phyloP scores from a whole-genome alignment of 192 early-diverging fungal species.

The Gonapodya prolifera region DNA sequence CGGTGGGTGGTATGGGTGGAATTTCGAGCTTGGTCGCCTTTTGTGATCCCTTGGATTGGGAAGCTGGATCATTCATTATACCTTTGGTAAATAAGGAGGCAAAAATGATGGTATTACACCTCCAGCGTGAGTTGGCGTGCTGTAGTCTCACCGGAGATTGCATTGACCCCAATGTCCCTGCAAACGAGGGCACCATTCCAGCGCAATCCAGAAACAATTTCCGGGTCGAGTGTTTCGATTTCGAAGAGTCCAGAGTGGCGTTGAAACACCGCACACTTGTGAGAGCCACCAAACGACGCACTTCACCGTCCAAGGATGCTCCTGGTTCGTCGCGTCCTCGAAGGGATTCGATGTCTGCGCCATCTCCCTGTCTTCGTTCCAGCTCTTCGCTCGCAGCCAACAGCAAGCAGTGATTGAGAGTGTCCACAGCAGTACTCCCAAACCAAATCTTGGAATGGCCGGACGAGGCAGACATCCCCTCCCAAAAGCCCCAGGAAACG shows the following conservation, averaged over 20 bases:
- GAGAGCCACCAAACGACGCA: too few relatives aligned
- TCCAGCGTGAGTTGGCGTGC: background rate
- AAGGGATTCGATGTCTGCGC: background rate
- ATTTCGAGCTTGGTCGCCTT: background rate
- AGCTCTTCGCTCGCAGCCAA: background rate
- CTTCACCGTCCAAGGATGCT: background rate
- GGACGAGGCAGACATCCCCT: background rate
- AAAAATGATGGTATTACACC: background rate
- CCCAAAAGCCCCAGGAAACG: background rate
- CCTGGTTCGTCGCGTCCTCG: background rate
- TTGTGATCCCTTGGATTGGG: background rate
- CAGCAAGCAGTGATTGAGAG: background rate
- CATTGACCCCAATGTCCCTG: background rate
- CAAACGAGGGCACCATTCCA: background rate
- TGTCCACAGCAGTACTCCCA: background rate
- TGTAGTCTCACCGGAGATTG: background rate
- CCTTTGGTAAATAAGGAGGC: background rate
- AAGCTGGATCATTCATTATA: background rate
- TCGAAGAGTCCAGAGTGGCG: too few relatives aligned
- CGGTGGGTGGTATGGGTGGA: constrained; percentile 21
- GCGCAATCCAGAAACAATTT: background rate
- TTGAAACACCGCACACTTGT: too few relatives aligned
- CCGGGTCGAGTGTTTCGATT: background rate
- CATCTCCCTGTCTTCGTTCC: background rate
- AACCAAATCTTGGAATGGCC: background rate